Evolutionary conservation across 805 yeast genomes (phyloP).

Genomic region (Pichia nanzhaoensis): DNA sequence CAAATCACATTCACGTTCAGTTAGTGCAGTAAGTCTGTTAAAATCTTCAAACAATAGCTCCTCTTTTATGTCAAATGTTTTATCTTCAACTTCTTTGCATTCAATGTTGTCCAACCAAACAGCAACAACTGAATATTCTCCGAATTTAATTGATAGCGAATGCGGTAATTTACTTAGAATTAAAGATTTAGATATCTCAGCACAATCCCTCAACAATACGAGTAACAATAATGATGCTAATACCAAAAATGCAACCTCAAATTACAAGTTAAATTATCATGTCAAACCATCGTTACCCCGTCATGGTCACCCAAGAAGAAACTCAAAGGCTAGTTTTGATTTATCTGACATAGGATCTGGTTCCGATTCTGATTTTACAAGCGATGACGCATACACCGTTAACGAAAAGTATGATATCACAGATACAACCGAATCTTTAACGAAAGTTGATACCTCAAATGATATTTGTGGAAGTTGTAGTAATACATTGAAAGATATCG

Average conservation of each 20-base stretch:
- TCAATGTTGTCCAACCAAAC: slow-evolving; percentile 16
- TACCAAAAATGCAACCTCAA: too few relatives aligned
- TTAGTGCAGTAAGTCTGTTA: neutral
- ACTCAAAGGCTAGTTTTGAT: slow-evolving; percentile 1
- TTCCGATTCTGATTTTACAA: slow-evolving; percentile 6
- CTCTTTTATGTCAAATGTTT: slow-evolving; percentile 11
- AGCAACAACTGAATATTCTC: slow-evolving; percentile 28
- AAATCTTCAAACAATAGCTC: neutral
- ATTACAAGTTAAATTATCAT: too few relatives aligned
- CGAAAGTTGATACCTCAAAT: slow-evolving; percentile 1
- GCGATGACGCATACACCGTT: neutral
- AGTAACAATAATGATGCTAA: neutral
- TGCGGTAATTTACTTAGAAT: slow-evolving; percentile 24
- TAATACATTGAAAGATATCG: neutral
- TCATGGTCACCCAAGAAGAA: neutral
- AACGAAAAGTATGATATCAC: slow-evolving; percentile 9
- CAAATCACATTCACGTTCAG: neutral
- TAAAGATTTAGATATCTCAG: slow-evolving; percentile 17
- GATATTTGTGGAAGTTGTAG: slow-evolving; percentile 1
- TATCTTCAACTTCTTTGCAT: slow-evolving; percentile 20
- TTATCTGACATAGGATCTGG: slow-evolving; percentile 6
- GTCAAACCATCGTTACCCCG: too few relatives aligned
- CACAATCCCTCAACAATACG: neutral
- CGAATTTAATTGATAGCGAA: slow-evolving; percentile 24
- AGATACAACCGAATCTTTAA: slow-evolving; percentile 1